phyloP scores from a whole-genome alignment of 129 eudicot genomes.

The Glebionis coronaria region DNA sequence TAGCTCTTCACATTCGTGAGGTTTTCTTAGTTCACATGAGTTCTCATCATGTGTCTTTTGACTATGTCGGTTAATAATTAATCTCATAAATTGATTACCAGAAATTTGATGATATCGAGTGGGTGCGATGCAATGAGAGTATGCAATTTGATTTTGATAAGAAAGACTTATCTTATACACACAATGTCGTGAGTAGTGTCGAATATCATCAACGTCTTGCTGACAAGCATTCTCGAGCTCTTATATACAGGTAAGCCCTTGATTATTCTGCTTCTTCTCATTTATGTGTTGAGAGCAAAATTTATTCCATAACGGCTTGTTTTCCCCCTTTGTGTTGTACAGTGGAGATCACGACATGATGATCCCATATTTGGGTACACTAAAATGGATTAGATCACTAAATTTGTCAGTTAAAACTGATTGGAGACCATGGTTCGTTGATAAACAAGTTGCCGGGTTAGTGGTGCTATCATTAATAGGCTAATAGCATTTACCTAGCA shows the following conservation, averaged over 20 bases:
- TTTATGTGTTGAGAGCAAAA: neutral
- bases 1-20: constrained; percentile 26
- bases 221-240: constrained; percentile 21
- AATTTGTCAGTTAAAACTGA: neutral
- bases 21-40: constrained; percentile 15
- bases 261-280: neutral
- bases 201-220: constrained; percentile 24
- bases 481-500: neutral
- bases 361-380: constrained; percentile 1
- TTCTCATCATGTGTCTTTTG: constrained; percentile 11
- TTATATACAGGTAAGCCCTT: constrained; percentile 21
- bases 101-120: constrained; percentile 19
- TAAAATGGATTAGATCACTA: constrained; percentile 7
- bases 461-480: neutral
- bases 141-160: neutral
- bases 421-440: constrained; percentile 5
- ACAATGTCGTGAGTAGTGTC: constrained; percentile 20
- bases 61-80: neutral
- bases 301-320: neutral
- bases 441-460: constrained; percentile 12
- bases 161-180: constrained; percentile 6
- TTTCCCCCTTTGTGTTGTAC: neutral
- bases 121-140: constrained; percentile 27
- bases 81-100: constrained; percentile 7
- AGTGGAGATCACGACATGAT: constrained; percentile 16